Conservation (phyloP, 2,329 filamentous ascomycete genomes). For the Diaporthe nobilis region DNA sequence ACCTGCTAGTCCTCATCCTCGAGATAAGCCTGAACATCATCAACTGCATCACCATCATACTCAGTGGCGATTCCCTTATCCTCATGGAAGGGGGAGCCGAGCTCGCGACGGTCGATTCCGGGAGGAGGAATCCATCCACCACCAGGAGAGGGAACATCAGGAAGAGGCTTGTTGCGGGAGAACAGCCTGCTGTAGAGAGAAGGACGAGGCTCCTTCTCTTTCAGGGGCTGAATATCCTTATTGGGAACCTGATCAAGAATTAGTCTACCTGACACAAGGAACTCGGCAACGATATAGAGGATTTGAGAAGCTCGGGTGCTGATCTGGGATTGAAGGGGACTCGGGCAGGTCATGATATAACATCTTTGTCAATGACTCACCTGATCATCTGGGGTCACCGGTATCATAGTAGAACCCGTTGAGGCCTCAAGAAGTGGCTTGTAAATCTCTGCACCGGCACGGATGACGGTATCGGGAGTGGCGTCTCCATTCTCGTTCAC, state of each 20-base stretch:
- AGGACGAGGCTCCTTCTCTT: neutral
- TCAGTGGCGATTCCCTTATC: neutral
- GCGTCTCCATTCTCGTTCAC: neutral
- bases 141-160: neutral
- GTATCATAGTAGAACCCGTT: conserved; percentile 34
- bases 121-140: neutral
- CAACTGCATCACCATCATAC: neutral
- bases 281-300: neutral
- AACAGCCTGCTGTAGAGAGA: neutral
- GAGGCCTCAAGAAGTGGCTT: conserved; percentile 32
- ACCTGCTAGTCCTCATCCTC: conserved; percentile 8
- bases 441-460: conserved; percentile 11
- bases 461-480: conserved; percentile 1
- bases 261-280: neutral
- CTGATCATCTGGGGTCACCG: conserved; percentile 14
- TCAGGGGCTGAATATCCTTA: neutral
- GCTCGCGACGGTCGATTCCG: neutral
- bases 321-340: neutral
- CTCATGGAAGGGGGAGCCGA: neutral
- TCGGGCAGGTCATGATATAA: neutral
- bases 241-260: neutral
- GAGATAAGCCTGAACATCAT: neutral
- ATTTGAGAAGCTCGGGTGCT: neutral
- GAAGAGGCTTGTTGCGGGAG: neutral
- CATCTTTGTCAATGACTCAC: neutral